Evolutionary conservation across 2,329 filamentous ascomycete species (phyloP).

Genomic region (Berkeleyomyces basicola): DNA sequence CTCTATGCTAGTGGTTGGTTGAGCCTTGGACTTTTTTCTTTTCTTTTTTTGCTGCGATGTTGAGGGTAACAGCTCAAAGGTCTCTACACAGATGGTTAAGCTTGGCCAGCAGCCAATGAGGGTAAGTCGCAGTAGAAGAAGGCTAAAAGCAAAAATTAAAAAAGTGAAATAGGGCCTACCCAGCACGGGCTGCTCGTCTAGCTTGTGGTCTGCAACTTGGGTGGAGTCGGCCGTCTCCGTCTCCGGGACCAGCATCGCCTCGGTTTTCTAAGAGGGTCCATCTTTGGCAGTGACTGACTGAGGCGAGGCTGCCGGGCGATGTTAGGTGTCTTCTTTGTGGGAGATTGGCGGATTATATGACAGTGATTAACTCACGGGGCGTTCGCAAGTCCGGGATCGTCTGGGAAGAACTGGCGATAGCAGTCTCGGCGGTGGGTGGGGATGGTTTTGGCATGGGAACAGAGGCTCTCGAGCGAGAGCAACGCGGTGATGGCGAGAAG

Average conservation of each 20-base stretch:
- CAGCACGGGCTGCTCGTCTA: background rate
- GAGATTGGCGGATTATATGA: background rate
- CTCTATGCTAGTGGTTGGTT: background rate
- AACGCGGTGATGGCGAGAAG: background rate
- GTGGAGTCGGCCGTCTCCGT: background rate
- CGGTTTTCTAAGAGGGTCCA: background rate
- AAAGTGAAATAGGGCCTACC: background rate
- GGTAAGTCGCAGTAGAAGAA: background rate
- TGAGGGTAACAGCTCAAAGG: background rate
- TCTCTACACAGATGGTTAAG: background rate
- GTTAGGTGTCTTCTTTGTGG: background rate
- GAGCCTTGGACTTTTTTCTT: slow-evolving; percentile 6
- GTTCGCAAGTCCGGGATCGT: background rate
- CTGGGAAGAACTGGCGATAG: background rate
- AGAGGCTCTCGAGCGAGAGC: background rate
- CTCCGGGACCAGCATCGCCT: background rate
- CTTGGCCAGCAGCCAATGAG: background rate
- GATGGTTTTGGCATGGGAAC: background rate
- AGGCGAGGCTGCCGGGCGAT: background rate
- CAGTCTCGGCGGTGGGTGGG: background rate
- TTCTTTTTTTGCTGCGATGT: slow-evolving; percentile 11
- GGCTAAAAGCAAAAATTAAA: background rate
- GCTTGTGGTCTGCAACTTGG: background rate
- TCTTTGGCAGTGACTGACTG: background rate
- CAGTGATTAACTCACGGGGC: background rate